phyloP scores from a whole-genome alignment of 2,329 filamentous ascomycete genomes.

The Pseudogymnoascus sp. region DNA sequence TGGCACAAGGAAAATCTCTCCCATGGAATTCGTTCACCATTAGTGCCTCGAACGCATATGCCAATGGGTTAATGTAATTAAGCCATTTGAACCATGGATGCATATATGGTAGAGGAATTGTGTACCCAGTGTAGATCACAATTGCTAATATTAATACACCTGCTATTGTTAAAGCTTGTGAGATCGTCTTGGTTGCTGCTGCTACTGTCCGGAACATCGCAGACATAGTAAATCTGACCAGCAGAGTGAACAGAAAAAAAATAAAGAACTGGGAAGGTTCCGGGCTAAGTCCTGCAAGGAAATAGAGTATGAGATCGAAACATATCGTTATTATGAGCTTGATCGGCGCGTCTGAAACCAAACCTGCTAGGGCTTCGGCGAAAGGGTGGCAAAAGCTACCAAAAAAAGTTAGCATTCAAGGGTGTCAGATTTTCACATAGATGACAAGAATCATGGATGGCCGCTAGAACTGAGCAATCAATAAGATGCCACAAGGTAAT shows the following conservation, averaged over 20 bases:
- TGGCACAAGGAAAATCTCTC: constrained; percentile 45
- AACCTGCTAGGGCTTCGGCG: constrained; percentile 46
- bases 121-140: constrained; percentile 57
- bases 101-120: constrained; percentile 56
- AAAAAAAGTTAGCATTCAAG: neutral
- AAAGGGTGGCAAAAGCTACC: constrained; percentile 39
- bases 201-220: constrained; percentile 50
- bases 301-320: constrained; percentile 53
- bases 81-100: constrained; percentile 58
- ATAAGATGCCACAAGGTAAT: constrained; percentile 15
- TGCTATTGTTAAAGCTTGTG: constrained; percentile 51
- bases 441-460: constrained; percentile 15
- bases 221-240: constrained; percentile 49
- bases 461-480: constrained; percentile 10
- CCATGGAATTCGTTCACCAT: constrained; percentile 64
- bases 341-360: constrained; percentile 49
- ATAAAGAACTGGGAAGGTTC: constrained; percentile 53
- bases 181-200: constrained; percentile 48
- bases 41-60: constrained; percentile 62
- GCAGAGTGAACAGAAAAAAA: constrained; percentile 48
- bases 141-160: constrained; percentile 43
- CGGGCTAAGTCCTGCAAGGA: constrained; percentile 51
- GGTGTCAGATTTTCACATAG: neutral
- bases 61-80: constrained; percentile 58
- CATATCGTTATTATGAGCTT: constrained; percentile 43